Base-by-base conservation (phyloP, 805 yeast genomes). In the Barnettozyma botsteinii region DNA sequence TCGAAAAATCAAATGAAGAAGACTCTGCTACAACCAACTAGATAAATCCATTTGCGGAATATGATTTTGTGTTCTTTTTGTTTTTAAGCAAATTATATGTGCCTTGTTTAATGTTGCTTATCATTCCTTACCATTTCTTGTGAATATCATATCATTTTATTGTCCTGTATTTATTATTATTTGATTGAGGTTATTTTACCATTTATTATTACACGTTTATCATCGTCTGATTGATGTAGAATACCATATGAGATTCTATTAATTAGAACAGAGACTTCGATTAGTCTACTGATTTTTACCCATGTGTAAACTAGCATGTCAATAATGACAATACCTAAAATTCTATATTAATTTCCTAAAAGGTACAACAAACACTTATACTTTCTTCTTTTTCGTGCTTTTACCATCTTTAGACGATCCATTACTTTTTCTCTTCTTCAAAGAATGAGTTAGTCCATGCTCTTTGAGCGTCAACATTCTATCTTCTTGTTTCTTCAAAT, bases 371-470 rank as follows among this genome's bases (percentile, higher is more conserved):
- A n/a, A n/a, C n/a, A n/a, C n/a, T 11, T 31, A 17, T 21, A 28
- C 33, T 27, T 34, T 32, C n/a, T 12, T 12, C 6, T 32, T 38
- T 21, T 32, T 35, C 5, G 13, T 17, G 19, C n/a, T 24, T 18
- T 40, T 30, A 17, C 24, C 36, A n/a, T 33, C 25, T n/a, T 38
- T 32, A 11, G 39, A 35, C 13, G 29, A 10, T 21, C 28, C 33
- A 35, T 42, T 51, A 37, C 43, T 52, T 32, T 40, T 47, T 53
- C 35, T 56, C 56, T 41, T 59, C 37, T 47, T 46, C 30, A 64
- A 44, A 45, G 72, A 62, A 54, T 73, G 71, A 33, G 70, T 44
- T 30, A 66, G 35, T 19, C 62, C 60, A 24, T 49, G 29, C 10
- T 20, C 23, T 28, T 32, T 36, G 6, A 72, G 47, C 10, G 21